phyloP scores from a whole-genome alignment of 495 filamentous ascomycete species.

The Penicillium atrosanguineum region DNA sequence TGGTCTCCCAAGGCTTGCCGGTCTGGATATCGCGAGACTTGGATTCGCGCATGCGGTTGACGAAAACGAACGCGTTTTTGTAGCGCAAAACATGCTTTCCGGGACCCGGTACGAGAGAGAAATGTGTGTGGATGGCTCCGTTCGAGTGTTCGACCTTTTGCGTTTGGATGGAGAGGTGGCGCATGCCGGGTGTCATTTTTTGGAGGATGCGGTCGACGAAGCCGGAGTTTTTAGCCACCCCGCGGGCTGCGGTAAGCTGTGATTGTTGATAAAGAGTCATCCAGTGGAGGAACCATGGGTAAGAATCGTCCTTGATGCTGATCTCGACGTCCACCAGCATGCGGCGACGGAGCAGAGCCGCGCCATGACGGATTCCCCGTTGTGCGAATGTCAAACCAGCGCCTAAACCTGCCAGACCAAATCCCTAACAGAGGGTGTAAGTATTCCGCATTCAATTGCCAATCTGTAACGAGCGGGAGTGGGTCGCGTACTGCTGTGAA shows the following conservation, averaged over 20 bases:
- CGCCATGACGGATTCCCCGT: conserved; percentile 64
- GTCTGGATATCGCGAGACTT: conserved; percentile 67
- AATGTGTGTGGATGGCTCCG: conserved; percentile 71
- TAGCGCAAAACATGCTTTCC: conserved; percentile 85
- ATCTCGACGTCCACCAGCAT: conserved; percentile 96
- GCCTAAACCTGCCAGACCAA: conserved; percentile 86
- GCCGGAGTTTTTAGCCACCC: conserved; percentile 38
- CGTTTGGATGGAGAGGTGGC: conserved; percentile 69
- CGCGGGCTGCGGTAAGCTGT: conserved; percentile 42
- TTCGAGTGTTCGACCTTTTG: conserved; percentile 56
- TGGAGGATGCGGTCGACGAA: conserved; percentile 52
- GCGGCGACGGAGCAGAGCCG: conserved; percentile 70
- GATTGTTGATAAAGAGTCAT: conserved; percentile 76
- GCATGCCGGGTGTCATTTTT: conserved; percentile 60
- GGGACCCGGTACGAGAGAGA: conserved; percentile 85
- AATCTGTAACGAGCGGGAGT: not conserved
- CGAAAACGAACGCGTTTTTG: conserved; percentile 77
- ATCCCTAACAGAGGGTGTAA: conserved; percentile 47
- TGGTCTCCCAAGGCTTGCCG: conserved; percentile 89
- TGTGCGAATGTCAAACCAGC: conserved; percentile 74
- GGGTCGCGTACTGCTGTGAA: conserved; percentile 58
- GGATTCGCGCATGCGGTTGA: conserved; percentile 77
- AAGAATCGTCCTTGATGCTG: conserved; percentile 86
- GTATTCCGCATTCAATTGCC: not conserved
- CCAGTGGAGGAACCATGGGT: conserved; percentile 92